These are phyloP conservation scores for Ciborinia camelliae DNA, from an alignment of 2,329 filamentous ascomycete genomes.

Conservation along the genomic window DNA sequence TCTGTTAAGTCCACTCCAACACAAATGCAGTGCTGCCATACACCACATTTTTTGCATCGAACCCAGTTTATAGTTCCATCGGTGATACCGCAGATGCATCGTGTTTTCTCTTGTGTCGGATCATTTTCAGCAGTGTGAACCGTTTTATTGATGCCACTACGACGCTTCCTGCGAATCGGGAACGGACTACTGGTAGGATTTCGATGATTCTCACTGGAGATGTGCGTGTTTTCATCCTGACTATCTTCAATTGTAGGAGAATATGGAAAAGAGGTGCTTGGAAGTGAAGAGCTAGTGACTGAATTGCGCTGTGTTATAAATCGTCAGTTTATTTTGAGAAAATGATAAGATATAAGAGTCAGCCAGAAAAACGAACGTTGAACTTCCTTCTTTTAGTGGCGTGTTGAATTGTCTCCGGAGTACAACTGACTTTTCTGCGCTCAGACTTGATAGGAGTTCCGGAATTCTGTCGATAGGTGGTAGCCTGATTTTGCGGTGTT, in stretches of 20 bases:
- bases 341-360: not conserved
- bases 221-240: not conserved
- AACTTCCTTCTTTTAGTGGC: not conserved
- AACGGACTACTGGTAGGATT: not conserved
- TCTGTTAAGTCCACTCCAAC: not conserved
- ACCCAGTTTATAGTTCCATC: not conserved
- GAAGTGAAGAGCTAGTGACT: not conserved
- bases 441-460: not conserved
- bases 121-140: not conserved
- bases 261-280: not conserved
- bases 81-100: not conserved
- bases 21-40: constrained; percentile 4
- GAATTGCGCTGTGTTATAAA: not conserved
- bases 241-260: not conserved
- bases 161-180: not conserved
- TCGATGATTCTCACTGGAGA: not conserved
- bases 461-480: not conserved
- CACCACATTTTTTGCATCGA: not conserved
- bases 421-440: not conserved
- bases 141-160: no score
- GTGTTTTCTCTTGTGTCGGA: not conserved
- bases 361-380: not conserved
- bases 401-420: not conserved
- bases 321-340: not conserved
- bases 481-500: no score